These are phyloP conservation scores for Cutaneotrichosporon sp. DNA, from an alignment of 1,284 basidiomycete species.

Conservation along the genomic window DNA sequence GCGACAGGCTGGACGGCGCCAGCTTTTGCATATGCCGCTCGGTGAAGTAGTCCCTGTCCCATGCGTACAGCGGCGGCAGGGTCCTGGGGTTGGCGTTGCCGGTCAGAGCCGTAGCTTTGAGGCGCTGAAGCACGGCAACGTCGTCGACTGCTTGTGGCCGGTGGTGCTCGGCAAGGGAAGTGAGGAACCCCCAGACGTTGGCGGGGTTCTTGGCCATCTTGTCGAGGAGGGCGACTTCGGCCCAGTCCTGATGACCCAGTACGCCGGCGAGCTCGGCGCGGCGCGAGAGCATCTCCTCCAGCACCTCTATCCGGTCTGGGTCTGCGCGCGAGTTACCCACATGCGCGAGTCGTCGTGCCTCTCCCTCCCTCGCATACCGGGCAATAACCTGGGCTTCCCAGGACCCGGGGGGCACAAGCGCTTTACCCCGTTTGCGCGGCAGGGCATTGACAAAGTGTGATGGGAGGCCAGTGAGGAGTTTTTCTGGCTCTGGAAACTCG, in stretches of 20 bases:
- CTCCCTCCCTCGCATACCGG: slow-evolving; percentile 75
- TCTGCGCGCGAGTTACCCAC: slow-evolving; percentile 59
- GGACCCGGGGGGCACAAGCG: slow-evolving; percentile 72
- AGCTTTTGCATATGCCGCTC: slow-evolving; percentile 36
- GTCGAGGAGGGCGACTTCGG: slow-evolving; percentile 74
- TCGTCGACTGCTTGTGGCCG: slow-evolving; percentile 67
- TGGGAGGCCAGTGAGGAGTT: slow-evolving; percentile 42
- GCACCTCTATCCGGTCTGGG: slow-evolving; percentile 50
- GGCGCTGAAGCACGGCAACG: slow-evolving; percentile 61
- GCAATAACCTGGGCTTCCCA: slow-evolving; percentile 88
- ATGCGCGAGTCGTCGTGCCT: slow-evolving; percentile 74
- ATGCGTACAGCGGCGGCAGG: slow-evolving; percentile 70
- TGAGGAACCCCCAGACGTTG: slow-evolving; percentile 80
- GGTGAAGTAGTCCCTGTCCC: slow-evolving; percentile 84
- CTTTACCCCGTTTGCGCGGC: slow-evolving; percentile 53
- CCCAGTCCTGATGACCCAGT: slow-evolving; percentile 76
- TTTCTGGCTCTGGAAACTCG: slow-evolving; percentile 40
- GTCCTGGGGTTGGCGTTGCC: slow-evolving; percentile 33
- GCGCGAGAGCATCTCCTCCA: slow-evolving; percentile 69
- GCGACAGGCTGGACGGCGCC: slow-evolving; percentile 55
- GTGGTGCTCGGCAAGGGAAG: slow-evolving; percentile 70
- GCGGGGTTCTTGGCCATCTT: slow-evolving; percentile 92
- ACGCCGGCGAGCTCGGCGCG: slow-evolving; percentile 73
- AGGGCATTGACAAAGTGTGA: slow-evolving; percentile 52
- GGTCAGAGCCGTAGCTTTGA: slow-evolving; percentile 66